These are phyloP conservation scores for Purpureocillium takamizusanense DNA, from an alignment of 2,329 filamentous ascomycete genomes.

Conservation along the genomic window DNA sequence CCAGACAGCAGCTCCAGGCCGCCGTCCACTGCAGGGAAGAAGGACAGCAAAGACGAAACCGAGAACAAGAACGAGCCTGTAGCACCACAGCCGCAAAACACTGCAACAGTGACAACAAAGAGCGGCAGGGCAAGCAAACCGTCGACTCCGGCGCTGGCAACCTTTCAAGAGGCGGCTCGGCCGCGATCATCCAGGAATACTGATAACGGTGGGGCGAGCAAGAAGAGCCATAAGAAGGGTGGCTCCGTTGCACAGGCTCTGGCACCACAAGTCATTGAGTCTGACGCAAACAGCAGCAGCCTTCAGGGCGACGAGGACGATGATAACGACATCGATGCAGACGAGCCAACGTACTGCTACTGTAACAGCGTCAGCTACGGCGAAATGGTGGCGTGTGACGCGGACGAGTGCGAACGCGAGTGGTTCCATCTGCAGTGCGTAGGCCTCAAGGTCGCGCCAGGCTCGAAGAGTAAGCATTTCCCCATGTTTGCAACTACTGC, in stretches of 20 bases:
- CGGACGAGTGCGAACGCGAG: constrained; percentile 61
- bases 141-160: constrained; percentile 52
- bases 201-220: constrained; percentile 34
- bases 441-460: constrained; percentile 69
- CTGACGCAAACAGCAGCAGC: constrained; percentile 34
- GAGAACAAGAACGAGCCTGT: constrained; percentile 37
- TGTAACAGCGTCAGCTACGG: constrained; percentile 74
- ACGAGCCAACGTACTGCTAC: constrained; percentile 71
- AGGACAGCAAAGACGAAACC: constrained; percentile 32
- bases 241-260: constrained; percentile 28
- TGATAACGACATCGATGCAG: constrained; percentile 54
- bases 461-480: constrained; percentile 53
- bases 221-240: constrained; percentile 52
- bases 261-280: constrained; percentile 18
- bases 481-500: background rate
- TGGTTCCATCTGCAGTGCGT: constrained; percentile 83
- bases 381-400: constrained; percentile 78
- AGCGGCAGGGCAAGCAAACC: constrained; percentile 59
- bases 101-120: constrained; percentile 49
- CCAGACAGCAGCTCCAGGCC: constrained; percentile 15
- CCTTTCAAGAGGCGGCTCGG: constrained; percentile 43
- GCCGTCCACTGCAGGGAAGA: constrained; percentile 26
- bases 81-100: constrained; percentile 26
- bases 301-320: constrained; percentile 26
- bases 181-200: constrained; percentile 43